Evolutionary conservation across 768 basidiomycete species (phyloP), one percentile per base, ranked within the genome.

Genomic region (Serendipita sp.): DNA sequence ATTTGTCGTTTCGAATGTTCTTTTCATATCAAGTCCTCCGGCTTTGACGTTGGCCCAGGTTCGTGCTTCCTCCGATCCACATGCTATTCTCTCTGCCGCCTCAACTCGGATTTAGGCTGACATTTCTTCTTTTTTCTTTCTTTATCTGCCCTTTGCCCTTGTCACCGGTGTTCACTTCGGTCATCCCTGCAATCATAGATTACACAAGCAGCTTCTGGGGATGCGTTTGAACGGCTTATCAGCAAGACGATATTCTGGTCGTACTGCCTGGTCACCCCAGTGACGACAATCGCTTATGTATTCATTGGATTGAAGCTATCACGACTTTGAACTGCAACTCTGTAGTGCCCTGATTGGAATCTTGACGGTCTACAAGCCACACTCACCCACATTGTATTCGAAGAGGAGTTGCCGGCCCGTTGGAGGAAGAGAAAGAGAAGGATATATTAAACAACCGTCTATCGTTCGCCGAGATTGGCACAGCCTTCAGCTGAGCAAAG

Each of bases 181-280:
- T 5, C 40, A 40, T 40, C 40, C 40, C 40, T 40, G 40, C 40
- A 40, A 40, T 40, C 40, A 27, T 3, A 88, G 78, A 90, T 93
- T 69, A 91, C 91, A 0, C 87, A 91, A 72, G 86, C 88, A 70
- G 87, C 86, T 1, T 86, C 77, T 0, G 88, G 90, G 2, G 90
- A 90, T 69, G 85, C 89, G 0, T 97, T 98, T 71, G 95, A 97
- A 75, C 79, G 91, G 0, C 79, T 97, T 40, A 87, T 96, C 72
- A 86, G 84, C 66, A 81, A 89, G 63, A 97, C 94, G 0, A 90
- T 97, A 65, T 92, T 92, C 72, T 93, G 91, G 91, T 80, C 86
- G 1, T 97, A 95, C 71, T 92, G 89, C 68, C 75, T 91, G 37
- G 76, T 93, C 64, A 94, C 93, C 0, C 92, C 93, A 1, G 88